These are phyloP conservation scores for Naganishia kalamii DNA, from an alignment of 768 basidiomycete species.

Conservation along the genomic window DNA sequence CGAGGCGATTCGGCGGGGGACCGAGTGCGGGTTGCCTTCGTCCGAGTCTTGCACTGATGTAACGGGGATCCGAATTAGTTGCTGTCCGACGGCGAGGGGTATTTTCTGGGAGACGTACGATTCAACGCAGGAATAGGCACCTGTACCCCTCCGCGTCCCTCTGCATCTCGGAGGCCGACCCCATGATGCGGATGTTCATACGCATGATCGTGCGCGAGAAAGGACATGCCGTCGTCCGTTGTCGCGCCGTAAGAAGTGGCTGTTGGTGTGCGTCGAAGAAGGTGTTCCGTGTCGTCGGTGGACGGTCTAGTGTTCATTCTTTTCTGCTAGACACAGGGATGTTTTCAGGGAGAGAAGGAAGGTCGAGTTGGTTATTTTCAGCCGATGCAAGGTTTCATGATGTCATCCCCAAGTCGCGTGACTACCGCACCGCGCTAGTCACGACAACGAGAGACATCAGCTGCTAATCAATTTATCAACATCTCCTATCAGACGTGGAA, in stretches of 20 bases:
- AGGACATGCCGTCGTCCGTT: slow-evolving; percentile 2
- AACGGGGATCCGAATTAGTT: not conserved
- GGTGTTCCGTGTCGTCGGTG: not conserved
- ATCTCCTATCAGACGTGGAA: no score
- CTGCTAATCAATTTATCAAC: no score
- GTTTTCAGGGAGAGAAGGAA: no score
- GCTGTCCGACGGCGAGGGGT: no score
- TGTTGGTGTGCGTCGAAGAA: not conserved
- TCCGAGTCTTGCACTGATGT: not conserved
- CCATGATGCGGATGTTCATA: slow-evolving; percentile 11
- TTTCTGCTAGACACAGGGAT: no score
- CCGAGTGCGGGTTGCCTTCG: slow-evolving; percentile 10
- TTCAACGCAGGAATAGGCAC: slow-evolving; percentile 4
- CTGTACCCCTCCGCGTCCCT: not conserved
- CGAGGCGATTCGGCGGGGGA: not conserved
- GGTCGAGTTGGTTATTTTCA: no score
- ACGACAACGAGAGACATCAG: no score
- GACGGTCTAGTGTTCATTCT: not conserved
- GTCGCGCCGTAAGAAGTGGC: not conserved
- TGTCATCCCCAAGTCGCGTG: no score
- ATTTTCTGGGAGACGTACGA: no score
- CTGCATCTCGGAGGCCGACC: not conserved
- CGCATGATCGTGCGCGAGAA: slow-evolving; percentile 7
- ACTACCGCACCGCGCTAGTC: no score
- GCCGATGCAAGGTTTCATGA: no score